Conservation (phyloP, 352 stramenopile species). For the Aphanomyces invadans region DNA sequence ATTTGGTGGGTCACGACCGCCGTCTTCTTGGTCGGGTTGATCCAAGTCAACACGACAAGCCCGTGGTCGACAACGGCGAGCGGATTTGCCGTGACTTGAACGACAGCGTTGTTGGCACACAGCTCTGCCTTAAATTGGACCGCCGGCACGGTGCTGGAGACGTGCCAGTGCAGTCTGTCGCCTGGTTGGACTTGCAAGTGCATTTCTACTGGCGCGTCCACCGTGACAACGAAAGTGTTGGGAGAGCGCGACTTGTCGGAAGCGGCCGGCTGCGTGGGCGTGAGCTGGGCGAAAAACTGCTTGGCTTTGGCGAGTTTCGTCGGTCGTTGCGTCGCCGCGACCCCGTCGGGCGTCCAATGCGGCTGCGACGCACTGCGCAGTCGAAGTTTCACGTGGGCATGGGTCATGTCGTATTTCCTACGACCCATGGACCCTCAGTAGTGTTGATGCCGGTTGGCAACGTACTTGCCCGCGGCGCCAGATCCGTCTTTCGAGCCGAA, state of each 20-base stretch:
- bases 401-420: slow-evolving; percentile 22
- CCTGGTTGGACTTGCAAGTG: slow-evolving; percentile 62
- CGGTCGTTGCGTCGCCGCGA: neutral
- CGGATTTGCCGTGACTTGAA: slow-evolving; percentile 33
- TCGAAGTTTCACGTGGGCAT: slow-evolving; percentile 12
- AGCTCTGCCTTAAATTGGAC: slow-evolving; percentile 53
- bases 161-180: slow-evolving; percentile 58
- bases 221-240: neutral
- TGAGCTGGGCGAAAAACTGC: slow-evolving; percentile 9
- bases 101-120: slow-evolving; percentile 59
- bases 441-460: no score
- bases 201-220: slow-evolving; percentile 47
- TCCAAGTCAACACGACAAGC: slow-evolving; percentile 68
- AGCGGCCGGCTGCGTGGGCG: neutral
- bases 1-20: slow-evolving; percentile 11
- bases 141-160: slow-evolving; percentile 19
- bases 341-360: slow-evolving; percentile 3
- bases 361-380: neutral
- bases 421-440: neutral
- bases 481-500: neutral
- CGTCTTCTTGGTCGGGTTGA: slow-evolving; percentile 49
- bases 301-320: slow-evolving; percentile 10
- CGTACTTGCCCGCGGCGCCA: neutral
- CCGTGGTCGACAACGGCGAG: slow-evolving; percentile 48
- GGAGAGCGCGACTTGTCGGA: neutral